Evolutionary conservation across 768 basidiomycete genomes (phyloP), one percentile per base, ranked within the genome.

Genomic region (Tricholoma bakamatsutake): DNA sequence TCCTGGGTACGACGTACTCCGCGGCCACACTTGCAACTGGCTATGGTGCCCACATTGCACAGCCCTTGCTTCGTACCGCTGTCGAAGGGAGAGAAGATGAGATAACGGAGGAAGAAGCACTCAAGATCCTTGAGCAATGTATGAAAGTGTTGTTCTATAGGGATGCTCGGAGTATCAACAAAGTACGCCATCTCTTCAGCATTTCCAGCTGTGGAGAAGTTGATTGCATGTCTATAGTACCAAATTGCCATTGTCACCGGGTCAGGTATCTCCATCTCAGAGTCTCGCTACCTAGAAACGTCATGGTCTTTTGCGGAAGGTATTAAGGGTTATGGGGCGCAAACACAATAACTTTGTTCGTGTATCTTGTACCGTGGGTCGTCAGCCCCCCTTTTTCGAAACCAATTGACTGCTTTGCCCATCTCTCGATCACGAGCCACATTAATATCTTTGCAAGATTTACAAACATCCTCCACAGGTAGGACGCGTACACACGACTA

Each of bases 101-200:
- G 1, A 71, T 98, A 54, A 87, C 87, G 2, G 88, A 90, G 64
- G 86, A 85, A 37, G 83, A 93, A 55, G 97, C 93, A 13, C 75
- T 79, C 24, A 74, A 79, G 63, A 87, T 98, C 57, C 67, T 99
- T 52, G 83, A 89, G 64, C 83, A 89, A 50, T 85, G 88, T 67
- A 91, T 99, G 87, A 84, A 85, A 61, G 94, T 98, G 13, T 80
- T 99, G 48, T 98, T 87, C 73, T 99, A 99, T 73, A 84, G 97
- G 43, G 97, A 99, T 64, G 96, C 96, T 5, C 80, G 96, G 62
- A 93, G 90, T 75, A 75, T 95, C 69, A 90, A 98, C 80, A 97
- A 98, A 83, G 95, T 92, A 59, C 31, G 78, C 66, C 43, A 46
- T 46, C 27, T 7, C n/a, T 39, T 45, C 8, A 8, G 30, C 24